Evolutionary conservation across 371 early-diverging fungal species (phyloP), one percentile per base, ranked within the genome.

Genomic region (Mortierella sp.): DNA sequence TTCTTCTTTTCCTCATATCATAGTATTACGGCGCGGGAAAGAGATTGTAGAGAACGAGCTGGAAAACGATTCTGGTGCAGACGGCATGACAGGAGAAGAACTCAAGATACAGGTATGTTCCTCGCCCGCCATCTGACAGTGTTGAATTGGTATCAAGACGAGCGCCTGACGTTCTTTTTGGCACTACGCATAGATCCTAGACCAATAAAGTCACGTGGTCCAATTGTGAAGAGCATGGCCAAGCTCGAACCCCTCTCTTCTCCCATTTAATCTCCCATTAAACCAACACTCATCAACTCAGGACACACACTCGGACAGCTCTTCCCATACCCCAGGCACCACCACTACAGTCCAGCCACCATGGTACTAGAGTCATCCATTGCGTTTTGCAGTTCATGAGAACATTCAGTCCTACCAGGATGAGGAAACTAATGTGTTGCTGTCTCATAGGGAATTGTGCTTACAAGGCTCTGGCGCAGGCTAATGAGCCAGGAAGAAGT

Each of bases 401-500:
- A n/a, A 37, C n/a, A 14, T 24, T 24, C 10, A 10, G 34, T n/a
- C n/a, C n/a, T n/a, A n/a, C n/a, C 21, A 57, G 45, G 37, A 22
- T 39, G 16, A 29, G 48, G 44, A 19, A 31, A 27, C 41, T 37
- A 37, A 57, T 47, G 31, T 24, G 24, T 9, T 6, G 27, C 40
- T 10, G 2, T 12, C 29, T 61, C 17, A n/a, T 61, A 76, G 82
- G 82, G 82, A 28, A 73, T 81, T 29, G 24, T 81, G 54, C 29
- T 81, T 29, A 67, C 76, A 22, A 79, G 76, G 50, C 69, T 81
- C 41, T 81, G 82, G 82, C 73, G 82, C 28, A 68, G 57, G 64
- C 67, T 80, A 39, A 67, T 66, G 60, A 79, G 81, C 47, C 67
- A 80, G 51, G 81, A 82, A 29, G 80, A 82, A 49, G 80, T 80